Evolutionary conservation across 75 land plant species (phyloP), one percentile per base, ranked within the genome.

Genomic region (Ceratopteris richardii): DNA sequence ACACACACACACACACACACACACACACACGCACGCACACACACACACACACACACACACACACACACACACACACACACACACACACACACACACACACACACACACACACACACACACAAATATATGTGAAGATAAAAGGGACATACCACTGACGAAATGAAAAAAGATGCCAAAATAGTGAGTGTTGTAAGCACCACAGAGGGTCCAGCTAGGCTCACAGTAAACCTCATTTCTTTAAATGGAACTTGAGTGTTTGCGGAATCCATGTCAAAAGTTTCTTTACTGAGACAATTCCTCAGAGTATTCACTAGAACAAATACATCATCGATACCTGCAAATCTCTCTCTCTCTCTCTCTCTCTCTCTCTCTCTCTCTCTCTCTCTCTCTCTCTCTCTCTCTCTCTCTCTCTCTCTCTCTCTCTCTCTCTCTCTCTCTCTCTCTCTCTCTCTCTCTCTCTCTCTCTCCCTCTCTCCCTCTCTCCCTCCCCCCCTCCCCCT

Each of bases 161-260:
- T 76, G n/a, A 75, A 76, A 67, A 76, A 76, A 22, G 78, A 51
- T 20, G 78, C 78, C 20, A 76, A 47, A 6, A 76, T 63, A 37
- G 78, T 72, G 31, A 76, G 65, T 29, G 78, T 76, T 20, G 78
- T 76, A 7, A 76, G 75, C 30, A 76, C 75, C 4, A 76, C 76
- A 6, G 78, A 76, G 26, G 78, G 78, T 27, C 78, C 78, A 25
- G 78, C 78, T 6, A 71, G 69, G 27, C 73, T 72, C 7, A 71
- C 48, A 20, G 69, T 54, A 0, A 76, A 55, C 24, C 63, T 53
- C 78, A 76, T 76, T 54, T 76, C 78, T 1, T 42, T 31, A 20
- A 72, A 68, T 31, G 75, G 75, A n/a, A 65, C 2, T 46, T 6
- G 2, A 18, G 22, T 2, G 14, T 22, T 14, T 46, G 50, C 50